Evolutionary conservation across 2,329 filamentous ascomycete genomes (phyloP).

Genomic region (Penicillium brevicompactum): DNA sequence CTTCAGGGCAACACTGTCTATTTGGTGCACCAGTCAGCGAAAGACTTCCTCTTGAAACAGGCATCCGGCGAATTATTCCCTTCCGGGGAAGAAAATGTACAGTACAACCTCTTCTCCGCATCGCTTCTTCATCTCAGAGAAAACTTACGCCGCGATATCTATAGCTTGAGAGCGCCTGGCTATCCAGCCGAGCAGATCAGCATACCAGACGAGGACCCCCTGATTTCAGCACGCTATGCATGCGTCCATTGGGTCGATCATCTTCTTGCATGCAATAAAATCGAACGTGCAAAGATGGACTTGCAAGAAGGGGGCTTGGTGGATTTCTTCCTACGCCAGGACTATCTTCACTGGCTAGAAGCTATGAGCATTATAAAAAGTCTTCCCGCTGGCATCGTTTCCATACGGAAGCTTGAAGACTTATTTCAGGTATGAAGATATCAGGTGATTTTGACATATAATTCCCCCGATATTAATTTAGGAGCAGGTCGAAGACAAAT

Average conservation of each 20-base stretch:
- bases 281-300: not conserved
- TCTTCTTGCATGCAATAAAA: conserved; percentile 12
- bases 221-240: conserved; percentile 32
- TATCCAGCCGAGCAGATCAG: conserved; percentile 15
- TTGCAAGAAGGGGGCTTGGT: conserved; percentile 18
- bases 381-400: conserved; percentile 10
- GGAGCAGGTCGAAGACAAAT: not conserved
- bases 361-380: conserved; percentile 27
- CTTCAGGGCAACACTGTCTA: conserved; percentile 16
- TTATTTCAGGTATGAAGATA: not conserved
- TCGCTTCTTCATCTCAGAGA: conserved; percentile 37
- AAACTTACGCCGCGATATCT: conserved; percentile 41
- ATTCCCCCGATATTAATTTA: not conserved
- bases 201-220: conserved; percentile 24
- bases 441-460: not conserved
- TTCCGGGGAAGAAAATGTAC: conserved; percentile 22
- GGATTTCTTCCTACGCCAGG: conserved; percentile 19
- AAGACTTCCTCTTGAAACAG: conserved; percentile 21
- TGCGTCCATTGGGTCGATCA: conserved; percentile 42
- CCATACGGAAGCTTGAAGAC: not conserved
- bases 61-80: conserved; percentile 30
- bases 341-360: conserved; percentile 33
- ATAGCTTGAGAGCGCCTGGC: conserved; percentile 27
- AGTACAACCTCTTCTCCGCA: conserved; percentile 35
- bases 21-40: conserved; percentile 33